Evolutionary conservation across 1,284 basidiomycete genomes (phyloP).

Genomic region (Heliocybe sulcata): DNA sequence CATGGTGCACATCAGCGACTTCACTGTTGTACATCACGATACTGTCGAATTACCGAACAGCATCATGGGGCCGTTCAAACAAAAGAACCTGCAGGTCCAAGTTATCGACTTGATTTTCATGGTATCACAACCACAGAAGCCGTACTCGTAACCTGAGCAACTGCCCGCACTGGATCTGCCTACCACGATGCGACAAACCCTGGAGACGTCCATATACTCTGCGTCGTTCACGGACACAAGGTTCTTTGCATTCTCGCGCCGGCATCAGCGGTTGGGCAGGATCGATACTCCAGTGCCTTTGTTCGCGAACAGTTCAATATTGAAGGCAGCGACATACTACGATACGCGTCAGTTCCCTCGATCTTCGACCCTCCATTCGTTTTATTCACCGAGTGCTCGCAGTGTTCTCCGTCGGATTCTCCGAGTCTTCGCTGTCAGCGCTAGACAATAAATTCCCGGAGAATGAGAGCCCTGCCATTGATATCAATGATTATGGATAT

Average conservation of each 20-base stretch:
- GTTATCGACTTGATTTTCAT: neutral
- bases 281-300: neutral
- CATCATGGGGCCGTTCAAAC: neutral
- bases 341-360: neutral
- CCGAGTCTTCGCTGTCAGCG: neutral
- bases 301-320: neutral
- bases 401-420: conserved; percentile 1
- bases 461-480: neutral
- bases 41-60: neutral
- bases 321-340: neutral
- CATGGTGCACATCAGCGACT: neutral
- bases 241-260: conserved; percentile 2
- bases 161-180: neutral
- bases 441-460: neutral
- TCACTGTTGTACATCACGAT: neutral
- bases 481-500: neutral
- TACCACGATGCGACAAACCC: neutral
- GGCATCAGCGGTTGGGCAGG: neutral
- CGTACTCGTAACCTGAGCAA: neutral
- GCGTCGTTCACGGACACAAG: neutral
- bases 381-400: neutral
- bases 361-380: no score
- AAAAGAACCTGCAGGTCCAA: neutral
- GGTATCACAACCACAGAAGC: neutral
- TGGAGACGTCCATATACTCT: neutral